phyloP scores from a whole-genome alignment of 257 asterid genomes.

The Plantago elongata region DNA sequence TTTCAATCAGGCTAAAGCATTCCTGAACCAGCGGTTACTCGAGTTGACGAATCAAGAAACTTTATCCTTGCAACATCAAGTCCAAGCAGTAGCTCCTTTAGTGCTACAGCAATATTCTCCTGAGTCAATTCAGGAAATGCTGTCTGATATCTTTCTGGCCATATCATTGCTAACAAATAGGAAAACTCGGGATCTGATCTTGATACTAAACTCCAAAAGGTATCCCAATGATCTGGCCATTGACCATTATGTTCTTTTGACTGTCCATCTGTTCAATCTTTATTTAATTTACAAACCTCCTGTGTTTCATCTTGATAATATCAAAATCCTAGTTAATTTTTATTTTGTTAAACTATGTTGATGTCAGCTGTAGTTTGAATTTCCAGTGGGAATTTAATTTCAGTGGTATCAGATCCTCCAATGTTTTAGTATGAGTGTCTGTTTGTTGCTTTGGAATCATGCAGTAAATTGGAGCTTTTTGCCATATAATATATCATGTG shows the following conservation, averaged over 20 bases:
- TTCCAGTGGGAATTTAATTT: no score
- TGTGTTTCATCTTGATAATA: not conserved
- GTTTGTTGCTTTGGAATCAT: no score
- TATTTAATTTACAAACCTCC: constrained; percentile 4
- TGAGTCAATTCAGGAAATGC: constrained; percentile 61
- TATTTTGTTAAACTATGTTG: no score
- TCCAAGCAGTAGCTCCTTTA: constrained; percentile 87
- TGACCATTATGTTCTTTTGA: constrained; percentile 7
- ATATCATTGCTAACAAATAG: constrained; percentile 76
- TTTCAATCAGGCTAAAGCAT: constrained; percentile 71
- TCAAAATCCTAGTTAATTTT: no score
- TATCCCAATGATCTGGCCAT: constrained; percentile 19
- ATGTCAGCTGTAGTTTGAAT: no score
- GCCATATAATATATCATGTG: no score
- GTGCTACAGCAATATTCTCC: constrained; percentile 84
- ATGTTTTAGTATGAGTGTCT: no score
- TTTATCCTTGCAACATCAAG: constrained; percentile 86
- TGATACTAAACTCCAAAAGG: constrained; percentile 98
- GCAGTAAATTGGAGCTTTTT: no score
- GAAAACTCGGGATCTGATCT: constrained; percentile 82
- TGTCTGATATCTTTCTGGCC: constrained; percentile 59
- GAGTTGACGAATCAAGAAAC: constrained; percentile 84
- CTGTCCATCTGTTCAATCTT: not conserved
- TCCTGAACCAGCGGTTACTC: constrained; percentile 73
- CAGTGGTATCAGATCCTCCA: no score